Evolutionary conservation across 1,284 basidiomycete species (phyloP), one percentile per base, ranked within the genome.

Genomic region (Quambalaria eucalypti): DNA sequence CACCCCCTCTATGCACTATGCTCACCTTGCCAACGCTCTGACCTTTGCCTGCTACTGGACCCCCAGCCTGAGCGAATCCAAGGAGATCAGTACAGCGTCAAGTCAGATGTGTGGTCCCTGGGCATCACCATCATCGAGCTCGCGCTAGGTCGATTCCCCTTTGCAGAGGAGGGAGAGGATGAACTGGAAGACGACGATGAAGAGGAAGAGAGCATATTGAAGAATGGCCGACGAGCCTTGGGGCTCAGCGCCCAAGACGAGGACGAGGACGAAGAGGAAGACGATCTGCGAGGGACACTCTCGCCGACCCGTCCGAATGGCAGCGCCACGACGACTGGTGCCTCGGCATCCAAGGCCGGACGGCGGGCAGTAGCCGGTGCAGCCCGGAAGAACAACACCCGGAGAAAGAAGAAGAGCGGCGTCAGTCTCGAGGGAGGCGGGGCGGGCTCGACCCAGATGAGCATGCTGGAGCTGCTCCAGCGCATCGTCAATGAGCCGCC

Each of bases 41-140:
- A 25, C 28, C 21, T 26, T n/a, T n/a, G n/a, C n/a, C n/a, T n/a
- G n/a, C n/a, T n/a, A n/a, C n/a, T n/a, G 23, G 28, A 2, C 44
- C 42, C 53, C 30, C 76, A 97, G 90, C 93, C 93, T 31, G 93
- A 98, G 76, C 90, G 93, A 52, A 97, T 99, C 72, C 92, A 97
- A 80, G 93, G 95, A 52, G 90, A 90, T 2, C 87, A 90, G 73
- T 97, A 98, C 78, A 89, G 89, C 29, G 90, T 96, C 77, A 96
- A 95, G 78, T 95, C 91, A 3, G 92, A 97, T 71, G 88, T 97
- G 6, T 96, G 91, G 92, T 95, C 90, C 1, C 81, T 95, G 51
- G 92, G 93, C 31, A 91, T 97, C 68, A 87, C 90, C 2, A 81
- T 97, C 44, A 90, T 97, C 76, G 91, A 97, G 78, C 82, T 97